A percentile compares a stretch with the other conserved stretches of the same genome.
Conservation (phyloP, 305 asterid species). For the Fraxinus paxiana region DNA sequence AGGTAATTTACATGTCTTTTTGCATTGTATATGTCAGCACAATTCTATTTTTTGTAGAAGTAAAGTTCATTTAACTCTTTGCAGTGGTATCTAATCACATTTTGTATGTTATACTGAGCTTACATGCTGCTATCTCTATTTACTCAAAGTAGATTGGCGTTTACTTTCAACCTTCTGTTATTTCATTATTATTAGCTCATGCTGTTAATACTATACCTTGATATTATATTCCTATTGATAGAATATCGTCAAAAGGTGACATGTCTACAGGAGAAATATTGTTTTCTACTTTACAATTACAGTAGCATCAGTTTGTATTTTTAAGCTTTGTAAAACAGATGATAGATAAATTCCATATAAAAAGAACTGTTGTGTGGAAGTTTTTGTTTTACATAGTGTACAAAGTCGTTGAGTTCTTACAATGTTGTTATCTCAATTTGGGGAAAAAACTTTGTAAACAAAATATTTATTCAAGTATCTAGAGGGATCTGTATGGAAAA, state of each 20-base stretch:
- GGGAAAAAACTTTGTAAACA: not conserved
- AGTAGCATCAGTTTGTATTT: not conserved
- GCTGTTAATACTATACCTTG: not conserved
- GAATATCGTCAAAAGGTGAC: not conserved
- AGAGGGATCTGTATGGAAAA: not conserved
- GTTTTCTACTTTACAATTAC: not conserved
- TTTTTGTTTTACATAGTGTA: not conserved
- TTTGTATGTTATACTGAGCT: not conserved
- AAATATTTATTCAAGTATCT: not conserved
- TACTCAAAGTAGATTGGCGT: not conserved
- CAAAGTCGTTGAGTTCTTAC: not conserved
- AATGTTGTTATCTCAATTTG: not conserved
- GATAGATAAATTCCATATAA: not conserved
- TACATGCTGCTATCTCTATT: not conserved
- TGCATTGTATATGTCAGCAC: not conserved
- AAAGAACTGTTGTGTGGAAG: not conserved
- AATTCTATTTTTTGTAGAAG: not conserved
- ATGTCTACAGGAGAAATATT: not conserved
- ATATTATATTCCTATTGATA: not conserved
- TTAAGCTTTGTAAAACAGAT: not conserved
- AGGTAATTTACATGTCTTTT: conserved; percentile 41
- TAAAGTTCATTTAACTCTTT: not conserved
- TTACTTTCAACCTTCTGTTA: not conserved
- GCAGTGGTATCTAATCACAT: not conserved
- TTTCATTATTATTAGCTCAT: not conserved